A percentile compares a stretch with the other conserved stretches of the same genome.
These are phyloP conservation scores for Trichoderma sp. DNA, from an alignment of 2,329 filamentous ascomycete genomes.

Conservation along the genomic window DNA sequence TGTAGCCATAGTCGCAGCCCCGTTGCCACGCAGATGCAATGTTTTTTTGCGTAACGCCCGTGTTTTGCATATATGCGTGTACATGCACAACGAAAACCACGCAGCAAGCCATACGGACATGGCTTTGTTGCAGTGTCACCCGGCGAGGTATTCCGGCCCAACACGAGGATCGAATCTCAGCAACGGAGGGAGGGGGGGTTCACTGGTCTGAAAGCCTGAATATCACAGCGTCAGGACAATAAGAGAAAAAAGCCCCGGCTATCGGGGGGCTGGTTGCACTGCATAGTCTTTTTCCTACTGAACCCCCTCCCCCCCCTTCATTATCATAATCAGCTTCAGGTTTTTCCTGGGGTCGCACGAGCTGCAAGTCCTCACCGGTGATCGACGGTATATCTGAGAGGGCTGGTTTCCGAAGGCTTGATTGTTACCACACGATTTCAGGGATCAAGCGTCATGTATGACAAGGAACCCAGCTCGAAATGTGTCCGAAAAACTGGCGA, in stretches of 20 bases:
- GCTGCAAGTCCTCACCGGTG: slow-evolving; percentile 31
- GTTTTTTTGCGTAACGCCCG: background rate
- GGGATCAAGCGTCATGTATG: background rate
- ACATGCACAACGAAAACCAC: background rate
- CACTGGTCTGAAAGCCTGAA: background rate
- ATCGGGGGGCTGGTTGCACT: background rate
- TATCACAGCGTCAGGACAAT: background rate
- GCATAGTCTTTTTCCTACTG: background rate
- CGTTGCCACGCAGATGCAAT: background rate
- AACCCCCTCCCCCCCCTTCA: background rate
- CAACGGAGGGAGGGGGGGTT: background rate
- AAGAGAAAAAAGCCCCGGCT: background rate
- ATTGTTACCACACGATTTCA: background rate
- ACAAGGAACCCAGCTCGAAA: background rate
- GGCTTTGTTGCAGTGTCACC: background rate
- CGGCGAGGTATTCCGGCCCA: slow-evolving; percentile 12
- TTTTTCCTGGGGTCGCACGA: slow-evolving; percentile 4
- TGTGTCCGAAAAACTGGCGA: slow-evolving; percentile 5
- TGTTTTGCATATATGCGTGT: background rate
- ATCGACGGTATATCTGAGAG: slow-evolving; percentile 30
- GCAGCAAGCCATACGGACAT: background rate
- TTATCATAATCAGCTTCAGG: background rate
- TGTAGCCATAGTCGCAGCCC: background rate
- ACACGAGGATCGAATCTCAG: slow-evolving; percentile 13
- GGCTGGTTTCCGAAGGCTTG: background rate